These are phyloP conservation scores for Basipetospora chlamydospora DNA, from an alignment of 2,329 filamentous ascomycete species.

Conservation along the genomic window DNA sequence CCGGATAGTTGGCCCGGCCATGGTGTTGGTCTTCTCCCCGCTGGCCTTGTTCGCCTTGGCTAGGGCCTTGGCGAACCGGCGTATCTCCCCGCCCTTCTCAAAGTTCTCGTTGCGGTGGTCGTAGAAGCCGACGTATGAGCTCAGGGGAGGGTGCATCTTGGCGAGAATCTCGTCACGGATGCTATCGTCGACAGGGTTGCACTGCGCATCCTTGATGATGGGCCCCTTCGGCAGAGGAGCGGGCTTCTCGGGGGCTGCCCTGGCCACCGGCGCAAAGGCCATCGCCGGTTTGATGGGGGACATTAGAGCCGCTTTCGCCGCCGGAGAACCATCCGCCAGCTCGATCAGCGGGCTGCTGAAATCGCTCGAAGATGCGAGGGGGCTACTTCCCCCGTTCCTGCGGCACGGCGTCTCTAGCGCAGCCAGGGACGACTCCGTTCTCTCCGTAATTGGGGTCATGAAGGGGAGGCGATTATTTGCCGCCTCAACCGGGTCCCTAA, in stretches of 20 bases:
- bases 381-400: conserved; percentile 11
- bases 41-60: conserved; percentile 39
- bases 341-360: conserved; percentile 67
- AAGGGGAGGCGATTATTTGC: conserved; percentile 90
- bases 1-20: conserved; percentile 46
- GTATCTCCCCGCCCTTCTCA: conserved; percentile 60
- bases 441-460: conserved; percentile 97
- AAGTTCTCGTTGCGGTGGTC: conserved; percentile 52
- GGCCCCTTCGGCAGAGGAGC: conserved; percentile 46
- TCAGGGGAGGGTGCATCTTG: conserved; percentile 58
- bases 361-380: conserved; percentile 1
- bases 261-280: conserved; percentile 8
- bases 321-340: conserved; percentile 33
- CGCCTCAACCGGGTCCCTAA: conserved; percentile 62
- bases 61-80: conserved; percentile 60
- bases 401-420: conserved; percentile 80
- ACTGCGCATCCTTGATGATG: conserved; percentile 68
- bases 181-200: conserved; percentile 74
- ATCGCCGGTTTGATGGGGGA: conserved; percentile 9
- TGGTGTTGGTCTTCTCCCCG: conserved; percentile 46
- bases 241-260: conserved; percentile 21
- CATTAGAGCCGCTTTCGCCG: conserved; percentile 24
- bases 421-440: conserved; percentile 81
- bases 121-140: conserved; percentile 64
- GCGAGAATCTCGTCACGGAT: conserved; percentile 63